These are phyloP conservation scores for Pseudopyricularia javanii DNA, from an alignment of 2,329 filamentous ascomycete species.

Conservation along the genomic window DNA sequence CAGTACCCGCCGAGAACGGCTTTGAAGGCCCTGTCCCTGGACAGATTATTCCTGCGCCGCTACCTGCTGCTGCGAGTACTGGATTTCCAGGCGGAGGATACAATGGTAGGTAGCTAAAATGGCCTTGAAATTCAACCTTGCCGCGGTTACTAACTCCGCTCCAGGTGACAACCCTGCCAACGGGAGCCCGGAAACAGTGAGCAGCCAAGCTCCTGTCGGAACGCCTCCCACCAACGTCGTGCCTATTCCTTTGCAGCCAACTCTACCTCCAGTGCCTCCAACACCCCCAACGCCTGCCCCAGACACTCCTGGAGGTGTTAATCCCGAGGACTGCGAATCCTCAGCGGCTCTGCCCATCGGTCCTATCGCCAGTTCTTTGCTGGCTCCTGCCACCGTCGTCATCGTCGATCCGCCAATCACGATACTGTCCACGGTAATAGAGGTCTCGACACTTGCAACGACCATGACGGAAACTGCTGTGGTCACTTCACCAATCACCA, in stretches of 20 bases:
- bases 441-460: not conserved
- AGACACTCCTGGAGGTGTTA: not conserved
- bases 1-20: not conserved
- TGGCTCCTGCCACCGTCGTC: not conserved
- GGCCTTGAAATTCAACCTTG: not conserved
- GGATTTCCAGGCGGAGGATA: not conserved
- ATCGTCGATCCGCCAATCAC: not conserved
- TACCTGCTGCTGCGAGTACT: not conserved
- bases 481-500: not conserved
- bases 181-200: not conserved
- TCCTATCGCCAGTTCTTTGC: not conserved
- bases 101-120: not conserved
- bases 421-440: not conserved
- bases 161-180: not conserved
- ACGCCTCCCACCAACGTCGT: not conserved
- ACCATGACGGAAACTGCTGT: not conserved
- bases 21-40: not conserved
- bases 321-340: not conserved
- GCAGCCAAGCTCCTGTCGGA: not conserved
- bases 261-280: no score
- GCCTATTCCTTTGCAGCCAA: not conserved
- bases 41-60: not conserved
- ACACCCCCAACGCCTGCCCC: not conserved
- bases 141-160: not conserved
- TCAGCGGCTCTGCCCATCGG: not conserved